Evolutionary conservation across 306 rosid genomes (phyloP), one percentile per base, ranked within the genome.

Genomic region (Prunus persica): DNA sequence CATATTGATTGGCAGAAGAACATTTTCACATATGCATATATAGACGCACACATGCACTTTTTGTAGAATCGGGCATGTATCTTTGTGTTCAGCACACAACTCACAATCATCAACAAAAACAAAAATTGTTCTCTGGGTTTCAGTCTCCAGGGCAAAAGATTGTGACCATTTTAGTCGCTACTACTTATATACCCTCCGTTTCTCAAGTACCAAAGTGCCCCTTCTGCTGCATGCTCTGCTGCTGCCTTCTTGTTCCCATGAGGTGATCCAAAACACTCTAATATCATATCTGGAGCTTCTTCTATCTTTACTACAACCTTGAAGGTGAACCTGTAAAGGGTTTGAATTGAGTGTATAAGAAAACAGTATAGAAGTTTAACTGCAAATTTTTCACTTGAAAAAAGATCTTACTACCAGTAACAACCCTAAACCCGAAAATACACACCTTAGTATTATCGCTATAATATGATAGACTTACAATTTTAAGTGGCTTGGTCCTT

Each of bases 211-310:
- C 98, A 92, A 65, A 92, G 77, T 46, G 90, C 96, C 64, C 87
- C 97, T 84, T 90, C 93, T 24, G 97, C 97, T 0, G 97, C 97
- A 81, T 81, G 75, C 85, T 95, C 97, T 5, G 86, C 86, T 8
- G 99, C 97, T 25, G 86, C 89, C 74, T 88, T 92, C 91, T 92
- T 95, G 61, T 65, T 95, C 15, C 22, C 4, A 54, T 54, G 79
- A 8, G 97, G 82, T 65, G 75, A 75, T 54, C 99, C 89, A 28
- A 72, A n/a, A 78, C 88, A 83, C 85, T 88, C 96, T 12, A 90
- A 80, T 63, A 80, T 20, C 79, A 50, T 51, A 78, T 77, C 87
- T 10, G 86, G 79, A 34, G 57, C 47, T 30, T 92, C 97, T 73
- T 95, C 97, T 12, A 90, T 87, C 80, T 81, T 85, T 71, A 95